Evolutionary conservation across 2,329 filamentous ascomycete species (phyloP).

Genomic region (Claviceps purpurea): DNA sequence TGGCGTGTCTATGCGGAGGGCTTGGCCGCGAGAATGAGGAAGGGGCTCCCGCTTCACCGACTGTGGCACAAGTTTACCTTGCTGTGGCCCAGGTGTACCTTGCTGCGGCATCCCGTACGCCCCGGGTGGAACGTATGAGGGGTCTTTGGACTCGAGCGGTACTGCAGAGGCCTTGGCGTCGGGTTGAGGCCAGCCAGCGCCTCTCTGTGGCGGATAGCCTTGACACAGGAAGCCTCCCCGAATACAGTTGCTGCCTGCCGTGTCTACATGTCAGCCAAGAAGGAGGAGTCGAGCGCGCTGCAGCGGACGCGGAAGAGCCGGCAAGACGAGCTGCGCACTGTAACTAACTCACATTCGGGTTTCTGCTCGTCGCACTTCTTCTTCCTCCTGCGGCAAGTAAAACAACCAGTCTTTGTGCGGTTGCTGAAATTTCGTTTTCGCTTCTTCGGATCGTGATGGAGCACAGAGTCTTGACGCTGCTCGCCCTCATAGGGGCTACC

Average conservation of each 20-base stretch:
- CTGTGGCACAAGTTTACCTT: slow-evolving; percentile 23
- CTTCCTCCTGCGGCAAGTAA: slow-evolving; percentile 83
- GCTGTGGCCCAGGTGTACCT: slow-evolving; percentile 23
- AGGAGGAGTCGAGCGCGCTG: background rate
- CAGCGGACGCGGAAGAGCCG: background rate
- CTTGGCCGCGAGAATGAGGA: slow-evolving; percentile 47
- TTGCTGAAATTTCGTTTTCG: slow-evolving; percentile 80
- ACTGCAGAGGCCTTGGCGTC: slow-evolving; percentile 55
- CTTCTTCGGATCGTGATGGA: slow-evolving; percentile 53
- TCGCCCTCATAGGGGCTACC: slow-evolving; percentile 31
- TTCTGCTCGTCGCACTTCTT: slow-evolving; percentile 97
- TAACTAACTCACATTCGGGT: slow-evolving; percentile 61
- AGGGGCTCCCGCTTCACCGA: slow-evolving; percentile 41
- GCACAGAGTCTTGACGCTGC: slow-evolving; percentile 32
- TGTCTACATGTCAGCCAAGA: background rate
- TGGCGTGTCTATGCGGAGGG: slow-evolving; percentile 49
- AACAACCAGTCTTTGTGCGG: slow-evolving; percentile 86
- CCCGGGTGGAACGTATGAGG: slow-evolving; percentile 45
- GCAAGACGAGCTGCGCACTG: background rate
- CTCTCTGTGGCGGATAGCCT: slow-evolving; percentile 74
- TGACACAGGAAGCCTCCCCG: slow-evolving; percentile 84
- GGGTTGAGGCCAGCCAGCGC: slow-evolving; percentile 60
- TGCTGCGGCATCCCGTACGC: slow-evolving; percentile 49
- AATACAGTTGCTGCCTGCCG: slow-evolving; percentile 70
- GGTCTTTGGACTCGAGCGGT: slow-evolving; percentile 74